Conservation (phyloP, 768 basidiomycete species). For the Lactarius sp. region DNA sequence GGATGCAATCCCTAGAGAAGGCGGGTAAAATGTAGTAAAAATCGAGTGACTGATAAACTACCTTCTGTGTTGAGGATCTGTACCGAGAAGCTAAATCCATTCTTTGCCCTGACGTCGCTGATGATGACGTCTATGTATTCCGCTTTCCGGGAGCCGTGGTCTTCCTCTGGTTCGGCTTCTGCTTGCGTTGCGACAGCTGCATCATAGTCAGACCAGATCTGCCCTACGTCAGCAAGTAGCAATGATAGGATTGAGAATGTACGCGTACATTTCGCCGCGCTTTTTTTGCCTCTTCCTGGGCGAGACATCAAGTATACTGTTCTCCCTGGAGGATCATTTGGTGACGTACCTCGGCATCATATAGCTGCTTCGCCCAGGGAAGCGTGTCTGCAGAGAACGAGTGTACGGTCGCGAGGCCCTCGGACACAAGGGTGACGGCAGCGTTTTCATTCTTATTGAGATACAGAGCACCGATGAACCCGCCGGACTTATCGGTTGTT, state of each 20-base stretch:
- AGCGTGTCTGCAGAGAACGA: slow-evolving; percentile 80
- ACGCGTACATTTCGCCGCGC: slow-evolving; percentile 66
- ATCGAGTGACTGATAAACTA: slow-evolving; percentile 31
- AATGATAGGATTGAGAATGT: not conserved
- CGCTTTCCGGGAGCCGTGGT: slow-evolving; percentile 55
- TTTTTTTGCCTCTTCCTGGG: slow-evolving; percentile 74
- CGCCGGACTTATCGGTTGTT: slow-evolving; percentile 87
- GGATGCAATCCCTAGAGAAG: slow-evolving; percentile 69
- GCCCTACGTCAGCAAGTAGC: not conserved
- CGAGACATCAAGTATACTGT: not conserved
- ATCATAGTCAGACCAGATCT: slow-evolving; percentile 89
- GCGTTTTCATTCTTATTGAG: slow-evolving; percentile 83
- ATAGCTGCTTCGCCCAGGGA: slow-evolving; percentile 73
- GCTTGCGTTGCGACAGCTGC: slow-evolving; percentile 59
- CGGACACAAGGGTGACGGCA: slow-evolving; percentile 75
- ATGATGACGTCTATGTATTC: slow-evolving; percentile 93
- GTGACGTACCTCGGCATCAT: slow-evolving; percentile 69
- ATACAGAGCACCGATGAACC: slow-evolving; percentile 88
- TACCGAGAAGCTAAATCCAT: slow-evolving; percentile 83
- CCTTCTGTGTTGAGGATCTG: slow-evolving; percentile 92
- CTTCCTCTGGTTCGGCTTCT: slow-evolving; percentile 43
- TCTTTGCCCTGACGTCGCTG: slow-evolving; percentile 72
- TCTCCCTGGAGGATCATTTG: not conserved
- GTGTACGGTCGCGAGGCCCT: slow-evolving; percentile 87
- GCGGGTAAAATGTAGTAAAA: not conserved